Percentiles rank a stretch among this genome's conserved stretches.
These are phyloP conservation scores for Trichosporon inkin DNA, from an alignment of 1,284 basidiomycete species.

Conservation along the genomic window DNA sequence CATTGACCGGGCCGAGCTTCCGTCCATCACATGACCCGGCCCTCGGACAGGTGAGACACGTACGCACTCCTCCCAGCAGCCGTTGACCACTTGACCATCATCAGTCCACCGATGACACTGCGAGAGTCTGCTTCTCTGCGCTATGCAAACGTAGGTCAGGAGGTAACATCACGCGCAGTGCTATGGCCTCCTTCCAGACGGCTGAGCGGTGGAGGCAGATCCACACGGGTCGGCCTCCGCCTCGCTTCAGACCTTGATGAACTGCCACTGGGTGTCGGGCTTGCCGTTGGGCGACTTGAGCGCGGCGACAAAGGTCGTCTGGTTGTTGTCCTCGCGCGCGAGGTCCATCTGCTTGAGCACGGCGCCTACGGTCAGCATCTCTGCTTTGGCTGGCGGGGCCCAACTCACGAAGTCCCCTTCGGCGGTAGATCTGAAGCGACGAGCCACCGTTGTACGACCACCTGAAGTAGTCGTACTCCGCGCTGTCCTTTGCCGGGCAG, in stretches of 20 bases:
- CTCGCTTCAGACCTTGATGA: background rate
- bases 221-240: no score
- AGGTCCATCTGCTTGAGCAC: background rate
- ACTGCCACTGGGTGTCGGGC: background rate
- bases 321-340: background rate
- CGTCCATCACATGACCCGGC: no score
- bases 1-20: no score
- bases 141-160: no score
- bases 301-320: background rate
- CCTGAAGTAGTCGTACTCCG: background rate
- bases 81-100: background rate
- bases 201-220: no score
- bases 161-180: no score
- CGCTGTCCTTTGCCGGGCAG: constrained; percentile 2
- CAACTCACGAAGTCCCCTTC: background rate
- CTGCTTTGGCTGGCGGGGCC: no score
- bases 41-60: no score
- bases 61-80: background rate
- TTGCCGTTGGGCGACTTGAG: background rate
- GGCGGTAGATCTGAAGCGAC: background rate
- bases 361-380: background rate
- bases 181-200: no score
- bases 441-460: background rate
- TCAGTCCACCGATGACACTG: no score
- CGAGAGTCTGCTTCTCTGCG: no score